A percentile compares a stretch with the other conserved stretches of the same genome.
Evolutionary conservation across 1,139 yeast species (phyloP).

Genomic region (Blastobotrys illinoisensis): DNA sequence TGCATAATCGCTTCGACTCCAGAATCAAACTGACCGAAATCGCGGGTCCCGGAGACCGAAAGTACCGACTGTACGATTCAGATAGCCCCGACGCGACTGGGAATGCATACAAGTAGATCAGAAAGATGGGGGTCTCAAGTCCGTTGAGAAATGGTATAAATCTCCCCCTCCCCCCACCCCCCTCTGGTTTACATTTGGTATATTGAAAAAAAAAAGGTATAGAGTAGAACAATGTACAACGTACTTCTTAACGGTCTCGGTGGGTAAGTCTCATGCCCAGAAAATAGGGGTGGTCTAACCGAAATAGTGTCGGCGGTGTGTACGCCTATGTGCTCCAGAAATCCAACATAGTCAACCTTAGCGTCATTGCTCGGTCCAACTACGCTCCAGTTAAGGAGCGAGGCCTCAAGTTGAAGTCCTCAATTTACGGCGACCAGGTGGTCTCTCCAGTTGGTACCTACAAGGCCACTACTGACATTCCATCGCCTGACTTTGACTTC

Average conservation of each 20-base stretch:
- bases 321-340: conserved; percentile 18
- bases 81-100: not conserved
- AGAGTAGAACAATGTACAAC: not conserved
- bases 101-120: not conserved
- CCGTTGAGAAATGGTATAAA: not conserved
- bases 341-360: conserved; percentile 35
- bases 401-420: conserved; percentile 45
- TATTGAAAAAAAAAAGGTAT: too few relatives aligned
- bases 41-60: not conserved
- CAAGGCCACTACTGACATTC: conserved; percentile 31
- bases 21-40: not conserved
- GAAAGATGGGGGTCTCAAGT: not conserved
- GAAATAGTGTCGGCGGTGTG: conserved; percentile 19
- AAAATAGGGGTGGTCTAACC: not conserved
- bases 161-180: not conserved
- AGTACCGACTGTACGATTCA: not conserved
- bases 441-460: conserved; percentile 20
- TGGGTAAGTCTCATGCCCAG: not conserved
- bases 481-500: conserved; percentile 48
- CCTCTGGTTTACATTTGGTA: not conserved
- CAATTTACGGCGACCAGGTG: conserved; percentile 41
- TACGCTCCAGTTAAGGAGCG: conserved; percentile 41
- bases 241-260: not conserved
- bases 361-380: conserved; percentile 54
- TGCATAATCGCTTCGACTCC: too few relatives aligned